Evolutionary conservation across 2,329 filamentous ascomycete genomes (phyloP).

Genomic region (Fusarium protoensiforme): DNA sequence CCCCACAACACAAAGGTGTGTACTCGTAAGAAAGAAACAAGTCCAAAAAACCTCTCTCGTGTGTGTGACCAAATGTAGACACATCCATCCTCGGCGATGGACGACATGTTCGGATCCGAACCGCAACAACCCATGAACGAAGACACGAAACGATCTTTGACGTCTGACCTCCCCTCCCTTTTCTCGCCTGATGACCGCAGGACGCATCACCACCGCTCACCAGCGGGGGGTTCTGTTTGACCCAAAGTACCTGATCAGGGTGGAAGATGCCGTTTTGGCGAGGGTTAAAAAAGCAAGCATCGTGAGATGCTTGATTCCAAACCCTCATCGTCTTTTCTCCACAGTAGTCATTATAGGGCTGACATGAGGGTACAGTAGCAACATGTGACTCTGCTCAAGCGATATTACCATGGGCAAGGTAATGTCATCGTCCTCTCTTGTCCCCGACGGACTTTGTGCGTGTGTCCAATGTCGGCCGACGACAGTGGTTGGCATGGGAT

Average conservation of each 20-base stretch:
- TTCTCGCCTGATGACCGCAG: conserved; percentile 29
- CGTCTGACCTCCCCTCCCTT: neutral
- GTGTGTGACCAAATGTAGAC: neutral
- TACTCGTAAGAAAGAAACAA: neutral
- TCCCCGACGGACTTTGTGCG: neutral
- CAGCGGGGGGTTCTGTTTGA: no score
- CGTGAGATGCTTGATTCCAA: neutral
- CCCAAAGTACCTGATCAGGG: conserved; percentile 10
- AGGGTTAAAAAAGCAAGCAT: neutral
- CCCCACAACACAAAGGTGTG: neutral
- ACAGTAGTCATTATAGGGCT: conserved; percentile 23
- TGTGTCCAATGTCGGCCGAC: neutral
- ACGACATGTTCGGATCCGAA: conserved; percentile 11
- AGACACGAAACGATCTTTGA: neutral
- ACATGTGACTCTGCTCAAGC: conserved; percentile 11
- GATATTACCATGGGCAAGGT: neutral
- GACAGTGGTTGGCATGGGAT: neutral
- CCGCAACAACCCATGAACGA: neutral
- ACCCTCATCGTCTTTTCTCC: neutral
- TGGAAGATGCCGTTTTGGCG: neutral
- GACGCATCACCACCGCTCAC: conserved; percentile 8
- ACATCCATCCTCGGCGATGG: conserved; percentile 5
- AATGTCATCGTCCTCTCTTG: neutral
- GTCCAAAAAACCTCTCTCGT: neutral
- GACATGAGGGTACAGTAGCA: conserved; percentile 19